Percentiles rank a stretch among this genome's conserved stretches.
Conservation (phyloP, 148 eudicot genomes). For the Camellia granthamiana region DNA sequence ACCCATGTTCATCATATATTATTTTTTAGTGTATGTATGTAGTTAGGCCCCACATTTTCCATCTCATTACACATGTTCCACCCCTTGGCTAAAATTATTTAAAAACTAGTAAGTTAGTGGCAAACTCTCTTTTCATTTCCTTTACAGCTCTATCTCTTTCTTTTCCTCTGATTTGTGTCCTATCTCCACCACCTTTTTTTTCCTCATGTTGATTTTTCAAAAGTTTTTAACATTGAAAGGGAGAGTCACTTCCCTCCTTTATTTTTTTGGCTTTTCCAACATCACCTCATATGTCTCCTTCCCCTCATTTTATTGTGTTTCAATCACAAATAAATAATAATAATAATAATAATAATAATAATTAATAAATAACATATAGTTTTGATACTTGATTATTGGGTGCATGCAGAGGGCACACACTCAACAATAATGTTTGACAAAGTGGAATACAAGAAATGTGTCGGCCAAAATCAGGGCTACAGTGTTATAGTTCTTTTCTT, state of each 20-base stretch:
- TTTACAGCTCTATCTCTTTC: slow-evolving; percentile 17
- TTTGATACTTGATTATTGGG: background rate
- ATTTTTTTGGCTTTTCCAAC: slow-evolving; percentile 3
- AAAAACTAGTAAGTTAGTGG: slow-evolving; percentile 10
- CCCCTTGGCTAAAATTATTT: background rate
- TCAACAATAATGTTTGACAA: background rate
- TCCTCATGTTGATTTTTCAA: background rate
- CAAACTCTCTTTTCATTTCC: slow-evolving; percentile 12
- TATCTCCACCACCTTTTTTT: slow-evolving; percentile 1
- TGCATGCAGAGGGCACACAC: background rate
- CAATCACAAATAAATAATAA: background rate
- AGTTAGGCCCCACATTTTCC: slow-evolving; percentile 6
- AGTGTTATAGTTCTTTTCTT: background rate
- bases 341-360: too few relatives aligned
- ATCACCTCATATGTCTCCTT: slow-evolving; percentile 5
- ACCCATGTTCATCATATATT: slow-evolving; percentile 7
- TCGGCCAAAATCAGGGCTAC: background rate
- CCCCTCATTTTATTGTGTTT: background rate
- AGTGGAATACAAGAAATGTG: slow-evolving; percentile 7
- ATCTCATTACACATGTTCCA: slow-evolving; percentile 14
- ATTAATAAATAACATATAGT: background rate
- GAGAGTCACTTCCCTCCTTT: background rate
- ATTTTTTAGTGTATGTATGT: background rate
- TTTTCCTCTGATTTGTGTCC: background rate
- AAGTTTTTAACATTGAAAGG: slow-evolving; percentile 3